phyloP scores from a whole-genome alignment of 257 asterid genomes.

The Ophiorrhiza pumila region DNA sequence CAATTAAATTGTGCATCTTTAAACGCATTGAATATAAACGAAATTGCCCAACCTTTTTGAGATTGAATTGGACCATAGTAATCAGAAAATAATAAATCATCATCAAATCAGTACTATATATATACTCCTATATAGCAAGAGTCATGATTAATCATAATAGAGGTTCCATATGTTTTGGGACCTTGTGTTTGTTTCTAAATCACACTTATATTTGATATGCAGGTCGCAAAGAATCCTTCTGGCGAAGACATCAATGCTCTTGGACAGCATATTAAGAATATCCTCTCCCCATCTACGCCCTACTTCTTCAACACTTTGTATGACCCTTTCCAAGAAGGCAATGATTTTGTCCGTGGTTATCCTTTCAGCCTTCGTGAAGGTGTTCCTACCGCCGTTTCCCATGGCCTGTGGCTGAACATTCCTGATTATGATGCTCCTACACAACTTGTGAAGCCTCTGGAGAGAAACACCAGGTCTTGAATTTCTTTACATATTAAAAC shows the following conservation, averaged over 20 bases:
- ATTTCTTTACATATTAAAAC: neutral
- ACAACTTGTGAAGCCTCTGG: conserved; percentile 90
- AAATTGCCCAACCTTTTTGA: too few relatives aligned
- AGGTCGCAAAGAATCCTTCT: conserved; percentile 88
- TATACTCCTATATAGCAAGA: too few relatives aligned
- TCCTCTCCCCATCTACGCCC: conserved; percentile 78
- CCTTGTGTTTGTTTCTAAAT: neutral
- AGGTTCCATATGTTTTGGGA: too few relatives aligned
- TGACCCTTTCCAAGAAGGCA: conserved; percentile 78
- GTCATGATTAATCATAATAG: too few relatives aligned
- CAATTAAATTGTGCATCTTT: too few relatives aligned
- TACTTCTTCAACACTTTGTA: conserved; percentile 87
- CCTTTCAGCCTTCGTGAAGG: conserved; percentile 95
- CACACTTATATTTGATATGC: neutral
- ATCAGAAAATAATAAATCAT: too few relatives aligned
- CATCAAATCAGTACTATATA: too few relatives aligned
- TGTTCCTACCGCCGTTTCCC: conserved; percentile 81
- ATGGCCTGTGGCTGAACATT: conserved; percentile 89
- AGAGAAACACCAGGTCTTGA: conserved; percentile 64
- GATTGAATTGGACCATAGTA: too few relatives aligned
- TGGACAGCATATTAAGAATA: conserved; percentile 76
- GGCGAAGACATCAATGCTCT: conserved; percentile 73
- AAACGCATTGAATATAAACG: too few relatives aligned
- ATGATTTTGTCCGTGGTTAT: conserved; percentile 87
- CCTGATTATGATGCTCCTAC: conserved; percentile 99